Base-by-base conservation (phyloP, 176 grass and related monocot genomes). In the Aechmea fasciata region DNA sequence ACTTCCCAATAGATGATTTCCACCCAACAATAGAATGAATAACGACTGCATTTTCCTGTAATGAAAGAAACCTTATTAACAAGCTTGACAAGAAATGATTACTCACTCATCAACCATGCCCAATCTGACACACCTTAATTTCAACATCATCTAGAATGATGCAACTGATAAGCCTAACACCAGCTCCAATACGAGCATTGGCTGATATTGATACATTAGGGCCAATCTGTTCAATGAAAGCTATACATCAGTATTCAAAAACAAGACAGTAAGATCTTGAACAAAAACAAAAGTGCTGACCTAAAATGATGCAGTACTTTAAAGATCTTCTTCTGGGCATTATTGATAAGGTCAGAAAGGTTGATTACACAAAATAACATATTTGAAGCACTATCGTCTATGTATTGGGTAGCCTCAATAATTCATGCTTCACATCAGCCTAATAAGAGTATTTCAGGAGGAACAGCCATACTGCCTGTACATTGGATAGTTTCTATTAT, bases 121-220 rank as follows among this genome's bases (percentile, higher is more conserved):
- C 19, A 48, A 47, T 73, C 49, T 79, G 69, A 76, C 80, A 76
- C 66, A 94, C 95, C 95, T 90, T 88, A 75, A 99, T 99, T 94
- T 99, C 95, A 70, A 94, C 95, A 82, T 94, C 84, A 74, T 99
- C 95, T 52, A 99, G 71, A 83, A 99, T 88, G 57, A 99, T 99
- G 67, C 95, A 99, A 81, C 84, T 88, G 61, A 99, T 99, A 55
- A 99, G 95, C 84, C 95, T 88, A 62, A 67, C 95, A 52, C 95
- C 95, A 74, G 95, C 84, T 82, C 95, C 95, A 82, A 99, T 84
- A 12, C 90, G 82, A 15, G 95, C 95, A 84, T 99, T 99, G 75
- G 95, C 95, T 69, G 95, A 93, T 84, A 99, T 86, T 1, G 95
- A 99, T 49, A 99, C 95, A 84, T 99, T 99, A n/a, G 95, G 95